A percentile compares a stretch with the other conserved stretches of the same genome.
Evolutionary conservation across 23 red algal species (phyloP).

Genomic region (Agarophyton chilense): DNA sequence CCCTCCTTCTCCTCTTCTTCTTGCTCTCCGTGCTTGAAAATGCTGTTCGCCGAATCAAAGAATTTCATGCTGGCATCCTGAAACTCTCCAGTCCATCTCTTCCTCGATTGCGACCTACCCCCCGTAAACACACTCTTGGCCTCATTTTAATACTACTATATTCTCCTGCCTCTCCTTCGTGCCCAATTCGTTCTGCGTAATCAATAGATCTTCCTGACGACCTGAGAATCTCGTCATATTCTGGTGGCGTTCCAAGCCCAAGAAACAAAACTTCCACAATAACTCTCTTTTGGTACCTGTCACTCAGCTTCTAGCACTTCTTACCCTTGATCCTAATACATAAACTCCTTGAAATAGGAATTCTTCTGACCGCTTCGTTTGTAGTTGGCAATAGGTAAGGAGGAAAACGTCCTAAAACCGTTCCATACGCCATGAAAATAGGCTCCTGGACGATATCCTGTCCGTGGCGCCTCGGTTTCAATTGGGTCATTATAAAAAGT

Average conservation of each 20-base stretch:
- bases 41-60: neutral
- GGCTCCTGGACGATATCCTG: neutral
- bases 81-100: neutral
- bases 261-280: neutral
- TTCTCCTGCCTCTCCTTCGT: neutral
- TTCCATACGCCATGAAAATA: neutral
- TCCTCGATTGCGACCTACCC: neutral
- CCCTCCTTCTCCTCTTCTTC: neutral
- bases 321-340: neutral
- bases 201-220: neutral
- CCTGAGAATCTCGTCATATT: neutral
- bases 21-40: neutral
- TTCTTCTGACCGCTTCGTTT: neutral
- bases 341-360: constrained; percentile 1
- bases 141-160: neutral
- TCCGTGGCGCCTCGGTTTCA: neutral
- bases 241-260: neutral
- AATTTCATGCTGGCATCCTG: neutral
- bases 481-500: neutral
- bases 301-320: neutral
- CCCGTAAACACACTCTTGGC: neutral
- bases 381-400: neutral
- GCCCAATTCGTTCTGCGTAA: neutral
- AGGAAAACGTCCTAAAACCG: neutral
- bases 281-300: neutral